These are phyloP conservation scores for Eucommia ulmoides DNA, from an alignment of 257 asterid genomes.

Conservation along the genomic window DNA sequence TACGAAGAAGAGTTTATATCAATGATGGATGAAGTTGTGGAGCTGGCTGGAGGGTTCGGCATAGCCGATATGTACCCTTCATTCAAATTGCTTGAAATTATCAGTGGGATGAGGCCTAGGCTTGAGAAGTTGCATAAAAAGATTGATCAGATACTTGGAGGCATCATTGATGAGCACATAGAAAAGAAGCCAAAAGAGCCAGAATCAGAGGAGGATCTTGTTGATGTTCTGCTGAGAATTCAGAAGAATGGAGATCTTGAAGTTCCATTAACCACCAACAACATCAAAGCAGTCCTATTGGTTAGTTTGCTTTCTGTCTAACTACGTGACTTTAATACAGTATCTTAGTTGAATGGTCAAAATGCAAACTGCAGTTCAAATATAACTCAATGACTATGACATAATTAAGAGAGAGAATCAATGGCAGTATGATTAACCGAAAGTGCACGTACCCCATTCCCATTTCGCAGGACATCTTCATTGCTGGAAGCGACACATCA, in stretches of 20 bases:
- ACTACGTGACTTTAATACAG: neutral
- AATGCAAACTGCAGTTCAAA: neutral
- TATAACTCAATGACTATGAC: no score
- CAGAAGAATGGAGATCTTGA: constrained; percentile 15
- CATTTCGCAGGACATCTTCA: constrained; percentile 22
- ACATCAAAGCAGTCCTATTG: constrained; percentile 16
- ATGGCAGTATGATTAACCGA: neutral
- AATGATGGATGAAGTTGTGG: neutral
- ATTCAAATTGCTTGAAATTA: neutral
- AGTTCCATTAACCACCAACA: constrained; percentile 13
- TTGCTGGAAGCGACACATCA: constrained; percentile 25
- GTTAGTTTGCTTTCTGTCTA: constrained; percentile 10
- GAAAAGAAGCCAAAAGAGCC: neutral
- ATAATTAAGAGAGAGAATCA: no score
- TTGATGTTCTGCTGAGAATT: constrained; percentile 26
- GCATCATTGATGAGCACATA: constrained; percentile 9
- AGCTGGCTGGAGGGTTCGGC: neutral
- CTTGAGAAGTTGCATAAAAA: constrained; percentile 7
- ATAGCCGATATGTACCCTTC: neutral
- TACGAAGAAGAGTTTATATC: neutral
- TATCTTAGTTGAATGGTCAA: neutral
- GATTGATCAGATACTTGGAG: constrained; percentile 10
- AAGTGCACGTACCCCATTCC: no score
- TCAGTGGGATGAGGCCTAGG: neutral
- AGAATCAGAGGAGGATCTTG: constrained; percentile 16